Conservation (phyloP, 768 basidiomycete genomes). For the Hypholoma sublateritium region DNA sequence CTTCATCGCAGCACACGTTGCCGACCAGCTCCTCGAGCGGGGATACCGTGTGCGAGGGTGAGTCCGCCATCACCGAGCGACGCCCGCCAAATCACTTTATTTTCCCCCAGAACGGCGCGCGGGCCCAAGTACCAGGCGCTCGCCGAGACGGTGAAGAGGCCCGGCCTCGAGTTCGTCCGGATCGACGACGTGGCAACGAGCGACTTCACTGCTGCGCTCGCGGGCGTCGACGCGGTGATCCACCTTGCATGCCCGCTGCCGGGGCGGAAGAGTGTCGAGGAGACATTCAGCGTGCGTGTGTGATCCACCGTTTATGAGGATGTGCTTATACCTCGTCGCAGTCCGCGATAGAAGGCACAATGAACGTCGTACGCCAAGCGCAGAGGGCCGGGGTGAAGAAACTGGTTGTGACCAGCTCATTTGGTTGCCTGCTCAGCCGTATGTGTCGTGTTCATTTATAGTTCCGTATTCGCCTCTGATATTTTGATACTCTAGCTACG, state of each 20-base stretch:
- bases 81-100: not conserved
- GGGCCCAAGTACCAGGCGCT: slow-evolving; percentile 28
- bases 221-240: slow-evolving; percentile 46
- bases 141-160: slow-evolving; percentile 17
- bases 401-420: slow-evolving; percentile 33
- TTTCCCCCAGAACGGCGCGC: slow-evolving; percentile 29
- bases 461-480: not conserved
- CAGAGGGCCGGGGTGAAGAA: slow-evolving; percentile 34
- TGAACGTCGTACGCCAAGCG: slow-evolving; percentile 41
- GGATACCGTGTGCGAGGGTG: slow-evolving; percentile 43
- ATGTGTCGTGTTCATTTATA: not conserved
- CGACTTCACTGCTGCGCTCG: slow-evolving; percentile 49
- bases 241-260: slow-evolving; percentile 43
- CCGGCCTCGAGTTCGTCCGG: slow-evolving; percentile 28
- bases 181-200: slow-evolving; percentile 32
- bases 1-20: slow-evolving; percentile 40
- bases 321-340: slow-evolving; percentile 8
- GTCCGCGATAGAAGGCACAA: slow-evolving; percentile 37
- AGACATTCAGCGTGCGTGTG: slow-evolving; percentile 23
- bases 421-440: slow-evolving; percentile 31
- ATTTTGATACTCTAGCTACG: slow-evolving; percentile 2
- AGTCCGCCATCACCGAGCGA: slow-evolving; percentile 1
- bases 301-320: not conserved
- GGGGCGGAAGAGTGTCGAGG: slow-evolving; percentile 22
- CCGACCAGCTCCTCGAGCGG: slow-evolving; percentile 27